Evolutionary conservation across 2,329 filamentous ascomycete species (phyloP), one percentile per base, ranked within the genome.

Genomic region (Sclerotinia subarctica): DNA sequence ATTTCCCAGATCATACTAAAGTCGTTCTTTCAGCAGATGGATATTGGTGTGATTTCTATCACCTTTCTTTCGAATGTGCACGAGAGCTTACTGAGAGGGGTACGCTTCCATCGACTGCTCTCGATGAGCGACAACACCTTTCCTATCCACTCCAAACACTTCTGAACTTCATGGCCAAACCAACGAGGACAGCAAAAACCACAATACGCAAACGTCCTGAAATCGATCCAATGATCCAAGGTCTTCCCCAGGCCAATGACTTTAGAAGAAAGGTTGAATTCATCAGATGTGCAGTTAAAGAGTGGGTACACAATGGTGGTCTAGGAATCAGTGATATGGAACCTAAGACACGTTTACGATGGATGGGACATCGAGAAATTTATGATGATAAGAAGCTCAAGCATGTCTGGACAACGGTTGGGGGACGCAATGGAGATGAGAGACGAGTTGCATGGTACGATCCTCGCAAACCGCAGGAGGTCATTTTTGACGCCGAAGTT

Each of bases 1-100:
- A 95, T 80, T 95, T 95, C 78, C 91, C 92, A 2, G 92, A 95
- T 73, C 92, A 95, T 78, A 94, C 92, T 69, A 95, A 95, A 79
- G 86, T 95, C 66, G 89, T 94, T 17, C 81, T 95, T 35, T 91
- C 92, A 68, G 81, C 89, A 0, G 86, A 90, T 42, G 91, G 90
- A n/a, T 87, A 85, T 1, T 90, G 88, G 83, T 90, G 90, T 73
- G 90, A 92, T 76, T 92, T 93, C 76, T 91, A 91, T 80, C 89
- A 92, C 74, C 85, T 94, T 26, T 87, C 90, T 0, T 81, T 87
- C n/a, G 86, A 90, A 69, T 91, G 90, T 0, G 88, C 90, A 3
- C 82, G 86, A 71, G 84, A 87, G 51, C 84, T 94, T 15, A 83
- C 86, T 3, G 79, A 83, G 42, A 87, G 86, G 1, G 88, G 89